Evolutionary conservation across 2,329 filamentous ascomycete species (phyloP).

Genomic region (Fusarium brachygibbosum): DNA sequence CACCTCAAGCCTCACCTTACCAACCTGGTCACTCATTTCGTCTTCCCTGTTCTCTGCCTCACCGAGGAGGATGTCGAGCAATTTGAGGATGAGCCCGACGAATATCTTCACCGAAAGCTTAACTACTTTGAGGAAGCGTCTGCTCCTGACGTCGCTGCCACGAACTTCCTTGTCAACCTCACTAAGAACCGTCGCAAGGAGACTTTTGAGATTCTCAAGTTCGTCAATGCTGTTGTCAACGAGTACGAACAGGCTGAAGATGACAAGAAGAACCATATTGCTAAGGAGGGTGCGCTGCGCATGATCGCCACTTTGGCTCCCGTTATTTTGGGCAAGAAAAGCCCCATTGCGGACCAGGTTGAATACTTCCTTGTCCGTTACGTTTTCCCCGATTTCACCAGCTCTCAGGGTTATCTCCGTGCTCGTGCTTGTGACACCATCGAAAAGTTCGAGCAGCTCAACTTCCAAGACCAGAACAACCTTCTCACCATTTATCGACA

Average conservation of each 20-base stretch:
- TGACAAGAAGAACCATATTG: constrained; percentile 90
- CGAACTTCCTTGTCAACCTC: constrained; percentile 94
- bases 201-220: constrained; percentile 93
- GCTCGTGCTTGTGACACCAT: constrained; percentile 96
- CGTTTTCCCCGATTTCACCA: constrained; percentile 98
- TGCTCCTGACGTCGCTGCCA: constrained; percentile 93
- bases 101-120: constrained; percentile 96
- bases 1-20: constrained; percentile 94
- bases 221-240: constrained; percentile 95
- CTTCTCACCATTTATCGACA: constrained; percentile 96
- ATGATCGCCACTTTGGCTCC: constrained; percentile 97
- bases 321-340: constrained; percentile 97
- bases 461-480: constrained; percentile 97
- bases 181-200: constrained; percentile 96
- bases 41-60: constrained; percentile 96
- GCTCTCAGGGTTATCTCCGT: constrained; percentile 89
- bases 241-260: constrained; percentile 88
- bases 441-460: constrained; percentile 96
- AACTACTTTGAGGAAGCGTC: constrained; percentile 99
- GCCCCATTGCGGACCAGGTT: constrained; percentile 95
- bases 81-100: constrained; percentile 93
- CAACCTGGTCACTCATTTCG: constrained; percentile 91
- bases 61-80: constrained; percentile 92
- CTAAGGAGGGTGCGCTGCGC: constrained; percentile 94
- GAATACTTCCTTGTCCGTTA: constrained; percentile 99